phyloP scores from a whole-genome alignment of 768 basidiomycete genomes.

The Harrya chromipes region DNA sequence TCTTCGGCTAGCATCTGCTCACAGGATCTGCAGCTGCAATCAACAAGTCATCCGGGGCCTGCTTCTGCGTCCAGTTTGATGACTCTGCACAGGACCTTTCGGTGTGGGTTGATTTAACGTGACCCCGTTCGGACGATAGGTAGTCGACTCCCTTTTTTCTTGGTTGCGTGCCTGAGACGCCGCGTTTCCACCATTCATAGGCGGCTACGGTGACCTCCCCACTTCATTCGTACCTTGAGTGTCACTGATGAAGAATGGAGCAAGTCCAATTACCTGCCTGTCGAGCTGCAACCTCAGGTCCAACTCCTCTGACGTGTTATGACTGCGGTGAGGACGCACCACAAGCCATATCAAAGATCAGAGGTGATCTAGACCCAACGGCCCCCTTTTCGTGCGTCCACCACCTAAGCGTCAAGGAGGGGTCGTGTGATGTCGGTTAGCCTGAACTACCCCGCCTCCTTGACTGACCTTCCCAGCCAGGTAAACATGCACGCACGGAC shows the following conservation, averaged over 20 bases:
- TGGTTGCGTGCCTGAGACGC: slow-evolving; percentile 22
- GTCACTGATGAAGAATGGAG: slow-evolving; percentile 22
- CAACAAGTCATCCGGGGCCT: slow-evolving; percentile 17
- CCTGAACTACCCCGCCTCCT: neutral
- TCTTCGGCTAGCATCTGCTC: neutral
- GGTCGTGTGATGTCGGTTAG: neutral
- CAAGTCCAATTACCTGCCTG: slow-evolving; percentile 23
- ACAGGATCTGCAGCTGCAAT: slow-evolving; percentile 28
- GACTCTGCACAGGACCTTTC: neutral
- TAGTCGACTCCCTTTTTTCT: slow-evolving; percentile 3
- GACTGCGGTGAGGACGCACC: slow-evolving; percentile 13
- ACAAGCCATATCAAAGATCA: slow-evolving; percentile 31
- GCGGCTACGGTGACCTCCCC: slow-evolving; percentile 63
- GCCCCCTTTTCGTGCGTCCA: slow-evolving; percentile 18
- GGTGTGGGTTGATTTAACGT: neutral
- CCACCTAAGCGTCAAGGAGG: slow-evolving; percentile 21
- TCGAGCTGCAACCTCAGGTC: neutral
- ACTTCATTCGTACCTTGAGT: slow-evolving; percentile 31
- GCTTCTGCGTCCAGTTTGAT: neutral
- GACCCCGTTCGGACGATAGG: neutral
- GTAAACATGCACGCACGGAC: slow-evolving; percentile 52
- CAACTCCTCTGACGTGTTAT: neutral
- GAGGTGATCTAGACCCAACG: slow-evolving; percentile 13
- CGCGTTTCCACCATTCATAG: slow-evolving; percentile 57
- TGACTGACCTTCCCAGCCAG: slow-evolving; percentile 48